Base-by-base conservation (phyloP, 1,284 basidiomycete species). In the Ganoderma multipileum region DNA sequence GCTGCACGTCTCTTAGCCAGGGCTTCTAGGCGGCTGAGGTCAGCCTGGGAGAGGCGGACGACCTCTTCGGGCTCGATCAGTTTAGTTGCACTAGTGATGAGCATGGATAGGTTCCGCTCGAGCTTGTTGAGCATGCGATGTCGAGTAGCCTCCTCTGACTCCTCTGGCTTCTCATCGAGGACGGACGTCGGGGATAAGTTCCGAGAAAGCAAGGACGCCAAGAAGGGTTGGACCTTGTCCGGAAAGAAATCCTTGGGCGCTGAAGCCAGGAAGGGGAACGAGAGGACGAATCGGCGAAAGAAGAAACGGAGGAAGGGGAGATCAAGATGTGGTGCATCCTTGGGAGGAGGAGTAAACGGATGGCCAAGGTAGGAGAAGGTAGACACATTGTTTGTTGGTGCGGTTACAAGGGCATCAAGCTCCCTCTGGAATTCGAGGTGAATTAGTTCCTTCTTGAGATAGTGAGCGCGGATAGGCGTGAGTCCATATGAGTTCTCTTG, bases 151-250 rank as follows among this genome's bases (percentile, higher is more conserved):
- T 92, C 79, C 82, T 86, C 73, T 84, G 88, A 70, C 83, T 87
- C 84, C 38, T 89, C 86, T 0, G 83, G 80, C 65, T 84, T 79
- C 54, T 90, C 86, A 71, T 93, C 91, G 68, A 92, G 79, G 68
- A 86, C 80, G 18, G 89, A 87, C 0, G 87, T 85, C 0, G 91
- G 81, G n/a, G 89, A 86, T 55, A 96, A 83, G 77, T 95, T 94
- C 64, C 93, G 87, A 1, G 93, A 85, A 16, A 98, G 83, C 73
- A 96, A 87, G 41, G 92, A 94, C 28, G 90, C 89, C 66, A 96
- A 85, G 80, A 98, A 98, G 0, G 96, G 96, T 81, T 98, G 96
- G 0, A 98, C 87, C 80, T 98, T 98, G 71, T 91, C 89, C 0
- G 93, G 90, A 82, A 96, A 98, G 82, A 98, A 98, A 73, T 93